A percentile compares a stretch with the other conserved stretches of the same genome.
phyloP scores from a whole-genome alignment of 768 basidiomycete species.

The Saitozyma sp. region DNA sequence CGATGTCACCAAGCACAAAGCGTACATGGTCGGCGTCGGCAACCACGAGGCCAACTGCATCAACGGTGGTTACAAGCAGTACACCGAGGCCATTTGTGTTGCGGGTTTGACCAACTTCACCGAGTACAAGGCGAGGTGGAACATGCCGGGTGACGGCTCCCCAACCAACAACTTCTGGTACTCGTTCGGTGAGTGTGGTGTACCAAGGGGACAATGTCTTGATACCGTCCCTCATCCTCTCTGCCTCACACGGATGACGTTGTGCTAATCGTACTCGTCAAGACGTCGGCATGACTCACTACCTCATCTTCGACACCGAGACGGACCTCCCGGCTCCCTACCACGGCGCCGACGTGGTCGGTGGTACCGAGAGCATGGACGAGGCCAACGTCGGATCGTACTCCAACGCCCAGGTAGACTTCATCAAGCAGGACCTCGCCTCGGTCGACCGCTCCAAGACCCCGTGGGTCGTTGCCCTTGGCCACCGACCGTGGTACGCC shows the following conservation, averaged over 20 bases:
- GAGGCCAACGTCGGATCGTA: not conserved
- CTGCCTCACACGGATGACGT: not conserved
- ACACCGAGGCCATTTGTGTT: conserved; percentile 9
- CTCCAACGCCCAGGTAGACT: conserved; percentile 3
- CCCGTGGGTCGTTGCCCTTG: conserved; percentile 20
- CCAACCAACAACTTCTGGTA: conserved; percentile 7
- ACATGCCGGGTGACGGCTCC: not conserved
- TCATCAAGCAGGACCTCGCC: conserved; percentile 12
- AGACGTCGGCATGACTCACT: conserved; percentile 19
- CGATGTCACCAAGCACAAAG: conserved; percentile 22
- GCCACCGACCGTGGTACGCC: conserved; percentile 19
- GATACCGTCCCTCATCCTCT: not conserved
- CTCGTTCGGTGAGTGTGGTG: conserved; percentile 1
- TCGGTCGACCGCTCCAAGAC: conserved; percentile 15
- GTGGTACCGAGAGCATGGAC: conserved; percentile 1
- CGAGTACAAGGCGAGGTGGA: conserved; percentile 1
- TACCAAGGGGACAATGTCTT: not conserved
- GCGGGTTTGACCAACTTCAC: conserved; percentile 18
- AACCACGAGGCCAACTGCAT: conserved; percentile 42
- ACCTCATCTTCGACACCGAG: conserved; percentile 16
- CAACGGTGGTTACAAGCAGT: conserved; percentile 12
- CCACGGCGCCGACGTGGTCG: conserved; percentile 1
- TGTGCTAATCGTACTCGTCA: not conserved
- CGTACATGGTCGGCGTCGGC: conserved; percentile 44
- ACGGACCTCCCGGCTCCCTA: conserved; percentile 8